These are phyloP conservation scores for Penicillium dipodomyicola DNA, from an alignment of 495 filamentous ascomycete species.

Conservation along the genomic window DNA sequence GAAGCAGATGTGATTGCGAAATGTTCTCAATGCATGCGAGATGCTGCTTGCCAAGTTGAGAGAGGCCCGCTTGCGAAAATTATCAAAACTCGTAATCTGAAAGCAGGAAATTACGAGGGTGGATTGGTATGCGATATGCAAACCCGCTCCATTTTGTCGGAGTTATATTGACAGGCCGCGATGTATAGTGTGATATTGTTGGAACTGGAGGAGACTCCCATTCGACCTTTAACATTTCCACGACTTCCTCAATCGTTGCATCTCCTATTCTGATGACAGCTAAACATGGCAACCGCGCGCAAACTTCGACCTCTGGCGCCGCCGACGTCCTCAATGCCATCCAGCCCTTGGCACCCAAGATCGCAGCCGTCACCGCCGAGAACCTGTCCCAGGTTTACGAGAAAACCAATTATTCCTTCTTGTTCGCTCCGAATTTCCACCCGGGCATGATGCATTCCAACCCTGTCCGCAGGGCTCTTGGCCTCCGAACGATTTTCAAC, in stretches of 20 bases:
- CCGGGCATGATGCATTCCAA: constrained; percentile 87
- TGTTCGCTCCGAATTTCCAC: constrained; percentile 96
- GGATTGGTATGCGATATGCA: constrained; percentile 55
- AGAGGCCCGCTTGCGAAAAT: constrained; percentile 54
- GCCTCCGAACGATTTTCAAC: constrained; percentile 95
- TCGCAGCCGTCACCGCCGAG: constrained; percentile 66
- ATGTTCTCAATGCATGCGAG: constrained; percentile 67
- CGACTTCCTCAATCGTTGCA: constrained; percentile 88
- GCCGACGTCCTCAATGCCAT: constrained; percentile 83
- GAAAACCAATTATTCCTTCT: constrained; percentile 84
- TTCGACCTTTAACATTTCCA: constrained; percentile 97
- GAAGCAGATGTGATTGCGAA: constrained; percentile 76
- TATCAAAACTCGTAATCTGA: constrained; percentile 53
- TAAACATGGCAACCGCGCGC: constrained; percentile 96
- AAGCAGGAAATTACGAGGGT: constrained; percentile 67
- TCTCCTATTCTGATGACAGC: constrained; percentile 77
- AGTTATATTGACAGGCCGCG: constrained; percentile 7
- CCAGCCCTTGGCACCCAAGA: constrained; percentile 64
- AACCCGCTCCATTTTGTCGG: neutral
- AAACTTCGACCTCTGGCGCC: constrained; percentile 91
- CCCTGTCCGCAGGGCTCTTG: constrained; percentile 75
- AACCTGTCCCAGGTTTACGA: constrained; percentile 70
- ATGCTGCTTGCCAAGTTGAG: constrained; percentile 67
- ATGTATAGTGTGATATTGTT: constrained; percentile 83
- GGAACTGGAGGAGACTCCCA: constrained; percentile 96